phyloP scores from a whole-genome alignment of 305 asterid genomes.

The Rubia occidens region DNA sequence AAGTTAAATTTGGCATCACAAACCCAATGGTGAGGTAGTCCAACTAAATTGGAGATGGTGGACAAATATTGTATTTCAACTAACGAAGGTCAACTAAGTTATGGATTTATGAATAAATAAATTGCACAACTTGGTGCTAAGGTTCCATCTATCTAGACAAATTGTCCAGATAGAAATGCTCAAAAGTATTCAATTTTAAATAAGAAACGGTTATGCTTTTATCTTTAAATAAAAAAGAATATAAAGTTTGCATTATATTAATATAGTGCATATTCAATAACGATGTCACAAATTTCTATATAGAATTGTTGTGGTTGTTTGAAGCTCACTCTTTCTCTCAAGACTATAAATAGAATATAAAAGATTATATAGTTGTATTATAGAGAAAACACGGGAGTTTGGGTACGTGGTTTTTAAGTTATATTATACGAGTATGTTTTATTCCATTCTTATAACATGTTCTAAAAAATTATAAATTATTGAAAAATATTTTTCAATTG shows the following conservation, averaged over 20 bases:
- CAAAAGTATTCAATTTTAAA: neutral
- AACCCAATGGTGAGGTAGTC: neutral
- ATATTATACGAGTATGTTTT: too few species aligned
- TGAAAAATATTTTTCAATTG: too few species aligned
- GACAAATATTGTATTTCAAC: too few species aligned
- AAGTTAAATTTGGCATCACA: neutral
- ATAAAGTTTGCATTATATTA: neutral
- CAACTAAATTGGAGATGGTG: neutral
- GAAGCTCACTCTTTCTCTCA: neutral
- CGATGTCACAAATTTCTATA: neutral
- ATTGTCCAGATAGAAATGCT: neutral
- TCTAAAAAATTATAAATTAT: too few species aligned
- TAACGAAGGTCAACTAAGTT: too few species aligned
- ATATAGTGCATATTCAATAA: neutral
- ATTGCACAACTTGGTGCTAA: neutral
- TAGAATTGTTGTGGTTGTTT: neutral
- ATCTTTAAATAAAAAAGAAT: too few species aligned
- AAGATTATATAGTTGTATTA: too few species aligned
- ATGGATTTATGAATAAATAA: neutral
- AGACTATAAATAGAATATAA: too few species aligned
- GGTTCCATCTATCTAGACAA: neutral
- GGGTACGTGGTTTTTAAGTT: too few species aligned
- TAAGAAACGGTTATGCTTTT: neutral
- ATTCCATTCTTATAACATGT: too few species aligned
- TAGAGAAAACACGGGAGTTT: too few species aligned